These are phyloP conservation scores for Penicillium pancosmium DNA, from an alignment of 495 filamentous ascomycete species.

Conservation along the genomic window DNA sequence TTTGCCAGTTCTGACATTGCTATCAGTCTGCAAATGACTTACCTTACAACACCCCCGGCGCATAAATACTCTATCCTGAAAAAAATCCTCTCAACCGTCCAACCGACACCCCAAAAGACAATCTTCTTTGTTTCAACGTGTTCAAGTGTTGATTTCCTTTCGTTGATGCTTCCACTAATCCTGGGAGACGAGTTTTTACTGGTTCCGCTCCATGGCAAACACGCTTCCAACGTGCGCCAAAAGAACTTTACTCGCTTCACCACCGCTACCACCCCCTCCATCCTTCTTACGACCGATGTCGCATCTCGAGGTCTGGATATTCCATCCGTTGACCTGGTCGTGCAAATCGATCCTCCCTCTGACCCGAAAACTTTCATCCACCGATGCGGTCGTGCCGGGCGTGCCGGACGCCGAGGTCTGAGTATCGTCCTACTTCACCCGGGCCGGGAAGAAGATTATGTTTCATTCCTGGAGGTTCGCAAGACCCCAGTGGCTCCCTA, in stretches of 20 bases:
- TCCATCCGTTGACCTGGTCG: slow-evolving; percentile 89
- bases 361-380: slow-evolving; percentile 97
- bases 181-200: slow-evolving; percentile 61
- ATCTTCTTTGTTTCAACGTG: slow-evolving; percentile 96
- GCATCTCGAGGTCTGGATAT: slow-evolving; percentile 90
- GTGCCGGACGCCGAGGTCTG: slow-evolving; percentile 83
- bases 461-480: slow-evolving; percentile 82
- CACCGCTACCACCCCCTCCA: slow-evolving; percentile 62
- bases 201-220: slow-evolving; percentile 88
- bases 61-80: slow-evolving; percentile 76
- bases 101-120: slow-evolving; percentile 74
- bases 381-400: slow-evolving; percentile 87
- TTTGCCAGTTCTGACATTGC: slow-evolving; percentile 7
- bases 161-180: slow-evolving; percentile 71
- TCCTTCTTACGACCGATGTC: slow-evolving; percentile 87
- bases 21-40: slow-evolving; percentile 80
- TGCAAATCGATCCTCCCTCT: slow-evolving; percentile 88
- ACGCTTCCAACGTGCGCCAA: slow-evolving; percentile 72
- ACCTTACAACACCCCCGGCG: slow-evolving; percentile 70
- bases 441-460: slow-evolving; percentile 84
- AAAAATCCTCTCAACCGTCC: slow-evolving; percentile 66
- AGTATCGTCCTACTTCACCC: slow-evolving; percentile 83
- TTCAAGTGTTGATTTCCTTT: slow-evolving; percentile 92
- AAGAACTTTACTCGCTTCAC: slow-evolving; percentile 83
- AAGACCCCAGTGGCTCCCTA: slow-evolving; percentile 81